phyloP scores from a whole-genome alignment of 352 stramenopile genomes.

The Globisporangium camurandrum region DNA sequence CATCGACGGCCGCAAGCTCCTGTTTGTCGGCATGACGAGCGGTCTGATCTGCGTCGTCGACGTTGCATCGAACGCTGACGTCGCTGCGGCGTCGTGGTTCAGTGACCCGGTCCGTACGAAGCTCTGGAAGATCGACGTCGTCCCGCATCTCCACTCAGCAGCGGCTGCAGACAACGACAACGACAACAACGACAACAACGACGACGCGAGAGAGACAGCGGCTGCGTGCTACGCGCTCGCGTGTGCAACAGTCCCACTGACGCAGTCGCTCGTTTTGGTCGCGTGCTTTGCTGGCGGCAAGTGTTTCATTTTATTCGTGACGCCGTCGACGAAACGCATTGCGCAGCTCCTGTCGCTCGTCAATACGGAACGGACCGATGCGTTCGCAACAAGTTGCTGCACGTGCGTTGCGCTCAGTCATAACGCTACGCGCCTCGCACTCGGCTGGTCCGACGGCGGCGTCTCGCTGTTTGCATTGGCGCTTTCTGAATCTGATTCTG shows the following conservation, averaged over 20 bases:
- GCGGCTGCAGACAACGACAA: not conserved
- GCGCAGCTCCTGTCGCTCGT: conserved; percentile 71
- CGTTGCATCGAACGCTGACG: conserved; percentile 15
- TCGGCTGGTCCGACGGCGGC: conserved; percentile 67
- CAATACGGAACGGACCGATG: conserved; percentile 47
- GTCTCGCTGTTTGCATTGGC: conserved; percentile 57
- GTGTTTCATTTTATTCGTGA: conserved; percentile 75
- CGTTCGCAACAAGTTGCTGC: conserved; percentile 21
- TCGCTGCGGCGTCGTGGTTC: conserved; percentile 25
- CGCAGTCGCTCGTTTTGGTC: conserved; percentile 46
- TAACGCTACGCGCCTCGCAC: conserved; percentile 39
- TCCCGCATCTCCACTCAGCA: conserved; percentile 30
- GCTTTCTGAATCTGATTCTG: no score
- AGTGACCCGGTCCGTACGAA: conserved; percentile 19
- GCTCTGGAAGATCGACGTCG: conserved; percentile 78
- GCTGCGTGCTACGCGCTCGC: conserved; percentile 52
- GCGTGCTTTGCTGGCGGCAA: conserved; percentile 71
- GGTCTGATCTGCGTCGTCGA: conserved; percentile 65
- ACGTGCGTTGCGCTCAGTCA: conserved; percentile 37
- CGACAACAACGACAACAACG: not conserved
- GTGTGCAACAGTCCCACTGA: conserved; percentile 24
- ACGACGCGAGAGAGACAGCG: conserved; percentile 10
- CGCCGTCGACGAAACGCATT: conserved; percentile 45
- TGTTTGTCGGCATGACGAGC: conserved; percentile 73
- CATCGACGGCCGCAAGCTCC: conserved; percentile 38